Conservation (phyloP, 176 grass and related monocot genomes). For the Avena atlantica region DNA sequence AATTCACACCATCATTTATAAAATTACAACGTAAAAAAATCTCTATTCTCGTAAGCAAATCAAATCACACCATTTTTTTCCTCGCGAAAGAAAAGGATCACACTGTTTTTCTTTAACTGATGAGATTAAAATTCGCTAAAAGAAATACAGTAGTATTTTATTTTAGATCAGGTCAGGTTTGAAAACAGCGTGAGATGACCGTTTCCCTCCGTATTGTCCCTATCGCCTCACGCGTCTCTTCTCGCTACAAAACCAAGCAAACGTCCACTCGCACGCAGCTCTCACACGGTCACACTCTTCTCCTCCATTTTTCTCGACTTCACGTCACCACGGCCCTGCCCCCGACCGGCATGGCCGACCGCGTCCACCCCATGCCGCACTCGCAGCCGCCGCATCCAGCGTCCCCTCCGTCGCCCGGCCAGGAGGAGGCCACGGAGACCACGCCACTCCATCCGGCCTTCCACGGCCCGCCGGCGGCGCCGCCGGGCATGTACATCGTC, state of each 20-base stretch:
- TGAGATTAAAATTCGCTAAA: not conserved
- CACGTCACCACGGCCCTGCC: not conserved
- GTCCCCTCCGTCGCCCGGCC: not conserved
- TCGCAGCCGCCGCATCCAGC: not conserved
- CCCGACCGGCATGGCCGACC: slow-evolving; percentile 46
- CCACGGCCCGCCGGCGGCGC: not conserved
- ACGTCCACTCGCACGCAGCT: not conserved
- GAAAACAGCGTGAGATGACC: slow-evolving; percentile 31
- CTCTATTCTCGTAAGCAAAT: not conserved
- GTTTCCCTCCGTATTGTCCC: slow-evolving; percentile 14
- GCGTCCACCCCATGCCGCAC: slow-evolving; percentile 46
- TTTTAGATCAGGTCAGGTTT: not conserved
- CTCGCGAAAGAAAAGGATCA: not conserved
- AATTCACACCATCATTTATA: no score
- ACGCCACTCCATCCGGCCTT: slow-evolving; percentile 47
- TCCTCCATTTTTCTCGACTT: not conserved
- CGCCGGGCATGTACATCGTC: slow-evolving; percentile 70
- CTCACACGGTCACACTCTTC: not conserved
- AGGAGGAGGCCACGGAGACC: slow-evolving; percentile 6
- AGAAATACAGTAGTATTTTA: not conserved
- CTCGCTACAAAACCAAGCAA: slow-evolving; percentile 25
- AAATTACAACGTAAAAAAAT: no score
- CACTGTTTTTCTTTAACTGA: no score
- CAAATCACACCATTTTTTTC: not conserved
- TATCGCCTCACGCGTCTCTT: slow-evolving; percentile 23